Conservation (phyloP, 176 grass and related monocot species). For the Rhipidocladum racemiflorum region DNA sequence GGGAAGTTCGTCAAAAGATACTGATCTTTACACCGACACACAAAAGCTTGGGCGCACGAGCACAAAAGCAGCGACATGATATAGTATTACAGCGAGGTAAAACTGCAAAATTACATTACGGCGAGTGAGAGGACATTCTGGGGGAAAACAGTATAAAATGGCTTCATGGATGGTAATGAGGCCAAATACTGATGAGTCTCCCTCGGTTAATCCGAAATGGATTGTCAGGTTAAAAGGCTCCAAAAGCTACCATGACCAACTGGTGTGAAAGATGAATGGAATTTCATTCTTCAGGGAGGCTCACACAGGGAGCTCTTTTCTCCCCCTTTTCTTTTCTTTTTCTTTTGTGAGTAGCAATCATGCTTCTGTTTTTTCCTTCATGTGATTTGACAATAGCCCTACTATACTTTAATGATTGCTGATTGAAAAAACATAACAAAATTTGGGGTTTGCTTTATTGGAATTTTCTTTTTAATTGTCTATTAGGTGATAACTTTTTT, state of each 20-base stretch:
- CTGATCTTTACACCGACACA: neutral
- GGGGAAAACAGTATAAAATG: no score
- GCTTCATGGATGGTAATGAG: neutral
- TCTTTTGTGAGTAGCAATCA: slow-evolving; percentile 24
- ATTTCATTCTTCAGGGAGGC: slow-evolving; percentile 6
- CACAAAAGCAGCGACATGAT: neutral
- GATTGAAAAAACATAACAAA: neutral
- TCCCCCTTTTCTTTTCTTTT: neutral
- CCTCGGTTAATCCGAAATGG: neutral
- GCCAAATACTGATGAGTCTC: neutral
- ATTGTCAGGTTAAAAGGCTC: neutral
- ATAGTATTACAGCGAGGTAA: neutral
- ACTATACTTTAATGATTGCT: neutral
- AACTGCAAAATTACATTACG: neutral
- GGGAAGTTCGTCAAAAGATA: neutral
- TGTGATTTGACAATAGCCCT: slow-evolving; percentile 34
- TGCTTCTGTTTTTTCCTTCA: slow-evolving; percentile 17
- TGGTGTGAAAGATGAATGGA: slow-evolving; percentile 4
- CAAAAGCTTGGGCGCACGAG: neutral
- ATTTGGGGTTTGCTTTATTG: neutral
- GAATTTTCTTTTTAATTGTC: neutral
- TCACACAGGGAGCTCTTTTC: slow-evolving; percentile 29
- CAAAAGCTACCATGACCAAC: slow-evolving; percentile 25
- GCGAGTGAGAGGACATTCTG: no score
- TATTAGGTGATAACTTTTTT: neutral